A percentile compares a stretch with the other conserved stretches of the same genome.
These are phyloP conservation scores for Irpex sp. DNA, from an alignment of 1,284 basidiomycete species.

Conservation along the genomic window DNA sequence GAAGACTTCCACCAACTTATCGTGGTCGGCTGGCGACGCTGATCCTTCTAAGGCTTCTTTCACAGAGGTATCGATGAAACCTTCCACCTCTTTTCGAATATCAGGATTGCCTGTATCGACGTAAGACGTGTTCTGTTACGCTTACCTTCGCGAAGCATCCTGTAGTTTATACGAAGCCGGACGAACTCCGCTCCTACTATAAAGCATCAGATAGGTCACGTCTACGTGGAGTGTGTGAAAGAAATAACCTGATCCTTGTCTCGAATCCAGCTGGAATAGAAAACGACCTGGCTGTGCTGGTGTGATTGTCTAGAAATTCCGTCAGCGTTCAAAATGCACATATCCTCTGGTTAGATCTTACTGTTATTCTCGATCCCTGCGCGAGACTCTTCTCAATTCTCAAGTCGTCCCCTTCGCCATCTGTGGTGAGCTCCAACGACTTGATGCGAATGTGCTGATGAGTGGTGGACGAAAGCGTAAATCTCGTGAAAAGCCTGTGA, in stretches of 20 bases:
- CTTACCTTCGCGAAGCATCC: constrained; percentile 71
- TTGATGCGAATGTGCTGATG: constrained; percentile 69
- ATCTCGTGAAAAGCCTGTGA: constrained; percentile 72
- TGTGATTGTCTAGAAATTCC: constrained; percentile 53
- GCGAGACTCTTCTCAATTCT: constrained; percentile 46
- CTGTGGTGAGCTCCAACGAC: constrained; percentile 47
- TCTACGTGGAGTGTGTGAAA: background rate
- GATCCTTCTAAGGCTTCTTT: constrained; percentile 35
- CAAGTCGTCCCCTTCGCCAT: constrained; percentile 41
- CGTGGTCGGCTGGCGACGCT: constrained; percentile 29
- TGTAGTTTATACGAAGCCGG: constrained; percentile 66
- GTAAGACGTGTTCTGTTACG: constrained; percentile 1
- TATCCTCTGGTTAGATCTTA: constrained; percentile 13
- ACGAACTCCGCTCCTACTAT: constrained; percentile 52
- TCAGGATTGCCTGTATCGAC: background rate
- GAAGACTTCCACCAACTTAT: constrained; percentile 42
- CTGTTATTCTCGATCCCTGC: constrained; percentile 30
- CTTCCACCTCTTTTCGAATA: constrained; percentile 51
- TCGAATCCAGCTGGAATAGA: constrained; percentile 66
- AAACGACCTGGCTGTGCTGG: constrained; percentile 68
- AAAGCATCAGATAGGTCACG: background rate
- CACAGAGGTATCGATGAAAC: constrained; percentile 51
- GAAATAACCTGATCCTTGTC: constrained; percentile 51
- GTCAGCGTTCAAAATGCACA: background rate
- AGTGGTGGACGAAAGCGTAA: constrained; percentile 72